Conservation (phyloP, 2,329 filamentous ascomycete genomes). For the Trichophyton simii region DNA sequence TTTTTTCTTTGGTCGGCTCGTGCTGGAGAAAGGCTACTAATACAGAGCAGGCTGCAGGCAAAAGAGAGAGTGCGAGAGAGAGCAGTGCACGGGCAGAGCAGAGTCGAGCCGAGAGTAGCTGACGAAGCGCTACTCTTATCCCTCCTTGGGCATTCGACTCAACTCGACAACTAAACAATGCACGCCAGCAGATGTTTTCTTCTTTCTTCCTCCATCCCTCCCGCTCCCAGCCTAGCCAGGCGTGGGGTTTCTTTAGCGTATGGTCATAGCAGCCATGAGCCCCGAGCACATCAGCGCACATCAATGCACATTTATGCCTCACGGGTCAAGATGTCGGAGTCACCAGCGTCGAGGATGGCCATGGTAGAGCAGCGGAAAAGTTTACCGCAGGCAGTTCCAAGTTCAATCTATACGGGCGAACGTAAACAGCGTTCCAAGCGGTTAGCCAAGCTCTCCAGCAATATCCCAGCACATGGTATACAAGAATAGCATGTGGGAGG, state of each 20-base stretch:
- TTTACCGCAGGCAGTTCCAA: slow-evolving; percentile 97
- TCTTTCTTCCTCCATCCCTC: background rate
- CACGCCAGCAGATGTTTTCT: background rate
- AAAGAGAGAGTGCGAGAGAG: background rate
- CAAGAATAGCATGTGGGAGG: background rate
- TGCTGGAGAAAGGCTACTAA: background rate
- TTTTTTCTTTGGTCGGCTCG: background rate
- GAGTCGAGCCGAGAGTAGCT: background rate
- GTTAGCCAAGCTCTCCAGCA: slow-evolving; percentile 13
- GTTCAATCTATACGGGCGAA: slow-evolving; percentile 62
- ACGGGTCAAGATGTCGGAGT: slow-evolving; percentile 83
- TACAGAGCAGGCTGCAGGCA: background rate
- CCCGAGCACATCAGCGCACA: background rate
- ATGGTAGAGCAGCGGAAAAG: slow-evolving; percentile 97
- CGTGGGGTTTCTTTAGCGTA: too few relatives aligned
- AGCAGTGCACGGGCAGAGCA: too few relatives aligned
- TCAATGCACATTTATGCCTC: background rate
- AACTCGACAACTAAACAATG: background rate
- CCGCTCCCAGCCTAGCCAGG: too few relatives aligned
- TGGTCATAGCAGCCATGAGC: background rate
- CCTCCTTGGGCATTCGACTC: too few relatives aligned
- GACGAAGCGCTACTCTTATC: background rate
- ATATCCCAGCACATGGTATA: slow-evolving; percentile 1
- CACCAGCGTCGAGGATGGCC: slow-evolving; percentile 91
- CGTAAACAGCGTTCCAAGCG: slow-evolving; percentile 9